Evolutionary conservation across 2,329 filamentous ascomycete genomes (phyloP).

Genomic region (Xylariaceae sp.): DNA sequence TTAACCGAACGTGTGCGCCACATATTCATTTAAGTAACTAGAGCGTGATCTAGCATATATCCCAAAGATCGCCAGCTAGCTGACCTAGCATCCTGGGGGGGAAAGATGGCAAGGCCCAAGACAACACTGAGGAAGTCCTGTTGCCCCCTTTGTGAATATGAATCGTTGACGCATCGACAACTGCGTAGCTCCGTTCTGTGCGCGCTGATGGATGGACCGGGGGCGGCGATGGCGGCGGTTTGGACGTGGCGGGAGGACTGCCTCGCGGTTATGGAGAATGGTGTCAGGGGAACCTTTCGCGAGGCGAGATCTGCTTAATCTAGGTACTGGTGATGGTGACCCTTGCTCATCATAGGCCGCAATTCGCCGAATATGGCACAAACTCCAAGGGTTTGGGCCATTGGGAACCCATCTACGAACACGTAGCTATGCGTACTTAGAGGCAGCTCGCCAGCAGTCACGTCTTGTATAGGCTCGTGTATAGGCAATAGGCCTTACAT

Average conservation of each 20-base stretch:
- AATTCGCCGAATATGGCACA: too few species aligned
- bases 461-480: too few species aligned
- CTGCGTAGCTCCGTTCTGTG: conserved; percentile 25
- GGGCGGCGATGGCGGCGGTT: conserved; percentile 26
- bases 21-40: too few species aligned
- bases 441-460: too few species aligned
- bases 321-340: background rate
- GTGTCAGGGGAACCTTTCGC: conserved; percentile 16
- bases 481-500: background rate
- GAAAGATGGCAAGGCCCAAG: conserved; percentile 8
- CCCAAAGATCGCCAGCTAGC: too few species aligned
- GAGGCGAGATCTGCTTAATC: conserved; percentile 27
- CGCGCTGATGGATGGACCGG: conserved; percentile 33
- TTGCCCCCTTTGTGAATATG: conserved; percentile 10
- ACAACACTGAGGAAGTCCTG: background rate
- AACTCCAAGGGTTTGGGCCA: too few species aligned
- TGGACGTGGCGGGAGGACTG: conserved; percentile 35
- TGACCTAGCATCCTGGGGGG: too few species aligned
- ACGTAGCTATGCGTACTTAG: too few species aligned
- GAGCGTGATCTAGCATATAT: too few species aligned
- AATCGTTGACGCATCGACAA: background rate
- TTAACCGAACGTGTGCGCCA: too few species aligned
- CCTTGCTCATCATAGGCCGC: background rate
- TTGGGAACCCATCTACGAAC: too few species aligned
- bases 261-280: conserved; percentile 31